Conservation (phyloP, 371 early-diverging fungal genomes). For the Rhizopus sp. region DNA sequence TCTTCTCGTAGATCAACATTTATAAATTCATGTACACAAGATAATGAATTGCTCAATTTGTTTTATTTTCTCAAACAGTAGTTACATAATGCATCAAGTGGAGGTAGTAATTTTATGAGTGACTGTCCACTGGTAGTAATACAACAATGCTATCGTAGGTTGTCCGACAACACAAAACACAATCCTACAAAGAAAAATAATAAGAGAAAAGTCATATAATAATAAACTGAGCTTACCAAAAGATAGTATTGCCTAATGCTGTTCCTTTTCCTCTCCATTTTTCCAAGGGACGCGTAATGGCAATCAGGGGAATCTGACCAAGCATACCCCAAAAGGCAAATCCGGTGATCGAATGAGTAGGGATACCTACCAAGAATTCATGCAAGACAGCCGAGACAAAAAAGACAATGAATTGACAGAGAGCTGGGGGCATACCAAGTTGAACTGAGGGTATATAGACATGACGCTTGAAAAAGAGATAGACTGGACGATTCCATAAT, state of each 20-base stretch:
- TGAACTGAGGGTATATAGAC: slow-evolving; percentile 68
- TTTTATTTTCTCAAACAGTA: background rate
- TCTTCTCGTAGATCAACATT: no score
- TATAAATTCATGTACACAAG: no score
- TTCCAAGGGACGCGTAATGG: slow-evolving; percentile 63
- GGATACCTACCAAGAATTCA: slow-evolving; percentile 85
- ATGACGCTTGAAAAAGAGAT: slow-evolving; percentile 87
- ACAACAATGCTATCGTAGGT: slow-evolving; percentile 79
- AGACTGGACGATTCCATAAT: slow-evolving; percentile 90
- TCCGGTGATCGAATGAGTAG: slow-evolving; percentile 77
- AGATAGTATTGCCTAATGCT: slow-evolving; percentile 87
- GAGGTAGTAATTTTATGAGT: slow-evolving; percentile 31
- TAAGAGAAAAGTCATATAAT: background rate
- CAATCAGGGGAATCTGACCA: slow-evolving; percentile 85
- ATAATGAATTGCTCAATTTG: background rate
- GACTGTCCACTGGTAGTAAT: slow-evolving; percentile 80
- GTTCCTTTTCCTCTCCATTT: slow-evolving; percentile 75
- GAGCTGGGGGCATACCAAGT: slow-evolving; percentile 49
- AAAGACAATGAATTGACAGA: slow-evolving; percentile 73
- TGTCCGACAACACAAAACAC: slow-evolving; percentile 87
- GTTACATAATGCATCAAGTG: slow-evolving; percentile 3
- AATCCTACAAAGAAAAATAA: slow-evolving; percentile 40
- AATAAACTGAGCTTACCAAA: slow-evolving; percentile 63
- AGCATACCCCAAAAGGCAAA: slow-evolving; percentile 92
- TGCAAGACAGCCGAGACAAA: slow-evolving; percentile 84